Conservation (phyloP, 495 filamentous ascomycete genomes). For the Trichoderma erinaceum region DNA sequence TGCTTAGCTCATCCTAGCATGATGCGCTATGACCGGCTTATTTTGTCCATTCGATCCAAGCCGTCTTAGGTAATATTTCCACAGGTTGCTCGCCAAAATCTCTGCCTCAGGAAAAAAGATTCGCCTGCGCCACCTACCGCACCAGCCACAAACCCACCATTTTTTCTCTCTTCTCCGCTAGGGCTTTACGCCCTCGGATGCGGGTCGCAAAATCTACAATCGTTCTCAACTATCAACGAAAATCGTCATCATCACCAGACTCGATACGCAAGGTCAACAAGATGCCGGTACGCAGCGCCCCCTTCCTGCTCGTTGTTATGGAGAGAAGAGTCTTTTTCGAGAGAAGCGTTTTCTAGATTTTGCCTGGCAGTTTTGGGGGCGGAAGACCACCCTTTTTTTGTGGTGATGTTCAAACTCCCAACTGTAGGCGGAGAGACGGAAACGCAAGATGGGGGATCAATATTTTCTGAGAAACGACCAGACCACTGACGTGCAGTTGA, state of each 20-base stretch:
- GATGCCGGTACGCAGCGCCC: conserved; percentile 16
- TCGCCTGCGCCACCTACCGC: conserved; percentile 1
- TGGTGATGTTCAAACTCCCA: not conserved
- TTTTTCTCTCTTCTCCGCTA: not conserved
- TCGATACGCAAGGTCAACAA: conserved; percentile 16
- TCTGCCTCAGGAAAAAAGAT: conserved; percentile 7
- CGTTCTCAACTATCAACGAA: conserved; percentile 14
- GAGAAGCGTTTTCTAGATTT: not conserved
- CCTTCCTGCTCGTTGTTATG: not conserved
- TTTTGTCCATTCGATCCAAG: not conserved
- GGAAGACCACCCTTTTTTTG: not conserved
- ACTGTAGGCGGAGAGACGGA: not conserved
- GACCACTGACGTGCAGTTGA: conserved; percentile 21
- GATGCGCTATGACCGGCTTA: not conserved
- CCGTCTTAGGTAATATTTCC: conserved; percentile 1
- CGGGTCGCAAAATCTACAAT: conserved; percentile 13
- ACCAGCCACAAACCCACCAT: conserved; percentile 16
- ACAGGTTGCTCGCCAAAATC: not conserved
- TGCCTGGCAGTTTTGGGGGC: not conserved
- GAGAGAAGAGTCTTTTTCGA: not conserved
- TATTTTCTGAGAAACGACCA: not conserved
- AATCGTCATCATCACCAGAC: conserved; percentile 17
- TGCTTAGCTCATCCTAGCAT: not conserved
- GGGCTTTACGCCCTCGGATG: conserved; percentile 16
- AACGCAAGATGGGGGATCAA: not conserved